phyloP scores from a whole-genome alignment of 345 rosid genomes.

The Cardiospermum halicacabum region DNA sequence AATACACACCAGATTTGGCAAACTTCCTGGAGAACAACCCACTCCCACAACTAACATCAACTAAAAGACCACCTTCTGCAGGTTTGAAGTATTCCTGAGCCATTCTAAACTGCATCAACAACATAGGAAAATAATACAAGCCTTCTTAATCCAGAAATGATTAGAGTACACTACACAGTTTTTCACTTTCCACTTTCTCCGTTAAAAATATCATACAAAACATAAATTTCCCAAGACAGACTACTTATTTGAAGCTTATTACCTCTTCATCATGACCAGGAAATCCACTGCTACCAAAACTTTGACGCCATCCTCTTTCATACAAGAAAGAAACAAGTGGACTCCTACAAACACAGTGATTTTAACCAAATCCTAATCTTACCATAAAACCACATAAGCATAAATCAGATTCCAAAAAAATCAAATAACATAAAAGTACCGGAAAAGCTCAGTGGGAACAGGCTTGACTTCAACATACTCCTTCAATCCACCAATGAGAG shows the following conservation, averaged over 20 bases:
- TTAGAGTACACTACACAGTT: too few species aligned
- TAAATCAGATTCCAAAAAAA: too few species aligned
- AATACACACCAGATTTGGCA: conserved; percentile 68
- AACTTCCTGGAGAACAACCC: conserved; percentile 91
- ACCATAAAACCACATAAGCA: too few species aligned
- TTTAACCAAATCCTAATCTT: too few species aligned
- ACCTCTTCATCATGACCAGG: conserved; percentile 99
- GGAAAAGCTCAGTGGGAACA: conserved; percentile 62
- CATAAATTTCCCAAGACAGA: background rate
- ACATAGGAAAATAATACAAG: conserved; percentile 8
- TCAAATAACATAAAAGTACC: conserved; percentile 42
- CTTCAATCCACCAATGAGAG: conserved; percentile 66
- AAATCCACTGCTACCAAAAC: conserved; percentile 66
- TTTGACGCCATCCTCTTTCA: conserved; percentile 96
- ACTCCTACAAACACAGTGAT: conserved; percentile 74
- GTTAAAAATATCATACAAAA: too few species aligned
- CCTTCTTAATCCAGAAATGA: too few species aligned
- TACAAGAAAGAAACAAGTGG: conserved; percentile 88
- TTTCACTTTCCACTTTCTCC: too few species aligned
- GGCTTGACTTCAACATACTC: conserved; percentile 71
- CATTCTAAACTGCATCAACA: conserved; percentile 71
- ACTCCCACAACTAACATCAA: conserved; percentile 96
- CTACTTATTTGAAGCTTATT: background rate
- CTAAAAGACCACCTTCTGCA: conserved; percentile 69
- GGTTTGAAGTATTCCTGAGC: conserved; percentile 88